These are phyloP conservation scores for Mucor irregularis DNA, from an alignment of 371 early-diverging fungal species.

Conservation along the genomic window DNA sequence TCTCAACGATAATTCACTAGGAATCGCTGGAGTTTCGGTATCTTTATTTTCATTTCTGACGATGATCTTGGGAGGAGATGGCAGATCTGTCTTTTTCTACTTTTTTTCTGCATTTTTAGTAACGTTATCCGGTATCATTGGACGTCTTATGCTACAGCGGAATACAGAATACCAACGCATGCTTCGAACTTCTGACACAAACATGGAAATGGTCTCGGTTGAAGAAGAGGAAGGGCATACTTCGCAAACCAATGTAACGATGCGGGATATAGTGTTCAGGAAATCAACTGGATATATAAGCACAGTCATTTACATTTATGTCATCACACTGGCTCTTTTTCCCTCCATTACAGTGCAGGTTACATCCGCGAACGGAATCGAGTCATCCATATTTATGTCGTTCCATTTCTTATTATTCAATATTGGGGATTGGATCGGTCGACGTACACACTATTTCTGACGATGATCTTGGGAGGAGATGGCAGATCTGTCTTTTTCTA, in stretches of 20 bases:
- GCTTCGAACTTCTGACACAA: not conserved
- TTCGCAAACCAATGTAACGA: not conserved
- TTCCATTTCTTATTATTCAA: constrained; percentile 75
- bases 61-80: constrained; percentile 22
- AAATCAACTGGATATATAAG: constrained; percentile 42
- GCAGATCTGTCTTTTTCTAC: constrained; percentile 31
- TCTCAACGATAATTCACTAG: constrained; percentile 13
- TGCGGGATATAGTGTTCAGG: constrained; percentile 10
- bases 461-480: too few relatives aligned
- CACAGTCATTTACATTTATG: constrained; percentile 57
- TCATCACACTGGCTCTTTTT: constrained; percentile 70
- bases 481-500: constrained; percentile 53
- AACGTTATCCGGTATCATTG: constrained; percentile 43
- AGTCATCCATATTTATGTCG: constrained; percentile 60
- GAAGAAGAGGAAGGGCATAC: not conserved
- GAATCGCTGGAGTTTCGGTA: constrained; percentile 63
- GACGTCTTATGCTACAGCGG: constrained; percentile 40
- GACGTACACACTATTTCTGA: too few relatives aligned
- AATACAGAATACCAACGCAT: constrained; percentile 34
- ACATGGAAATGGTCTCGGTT: not conserved
- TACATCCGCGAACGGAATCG: constrained; percentile 45
- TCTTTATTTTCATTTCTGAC: constrained; percentile 52
- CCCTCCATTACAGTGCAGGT: constrained; percentile 76
- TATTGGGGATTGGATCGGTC: constrained; percentile 77
- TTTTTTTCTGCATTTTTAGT: constrained; percentile 22